These are phyloP conservation scores for Trypanosomatidae sp. DNA, from an alignment of 208 protist genomes.

Conservation along the genomic window DNA sequence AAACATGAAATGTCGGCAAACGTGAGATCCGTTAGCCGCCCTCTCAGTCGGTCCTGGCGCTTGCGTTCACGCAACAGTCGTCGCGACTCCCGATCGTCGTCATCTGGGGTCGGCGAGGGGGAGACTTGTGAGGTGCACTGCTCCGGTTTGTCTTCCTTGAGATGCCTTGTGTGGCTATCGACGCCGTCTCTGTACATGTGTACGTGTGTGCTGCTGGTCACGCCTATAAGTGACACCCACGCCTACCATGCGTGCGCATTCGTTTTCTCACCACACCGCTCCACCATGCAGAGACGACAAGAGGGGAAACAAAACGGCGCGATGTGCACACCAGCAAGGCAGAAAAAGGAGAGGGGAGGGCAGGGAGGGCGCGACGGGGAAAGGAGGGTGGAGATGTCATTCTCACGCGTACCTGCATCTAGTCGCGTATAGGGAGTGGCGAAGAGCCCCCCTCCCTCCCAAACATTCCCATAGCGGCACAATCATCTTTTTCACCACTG, in stretches of 20 bases:
- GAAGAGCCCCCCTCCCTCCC: background rate
- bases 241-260: background rate
- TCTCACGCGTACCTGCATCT: background rate
- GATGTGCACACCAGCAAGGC: background rate
- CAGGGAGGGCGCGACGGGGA: background rate
- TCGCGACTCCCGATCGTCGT: background rate
- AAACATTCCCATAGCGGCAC: background rate
- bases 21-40: slow-evolving; percentile 61
- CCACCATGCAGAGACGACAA: too few species aligned
- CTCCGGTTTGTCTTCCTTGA: slow-evolving; percentile 11
- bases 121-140: slow-evolving; percentile 8
- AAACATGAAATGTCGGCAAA: slow-evolving; percentile 57
- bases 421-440: background rate
- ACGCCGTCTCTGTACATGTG: background rate
- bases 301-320: background rate
- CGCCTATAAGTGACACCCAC: background rate
- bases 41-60: slow-evolving; percentile 52
- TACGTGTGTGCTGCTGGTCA: background rate
- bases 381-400: background rate
- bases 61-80: slow-evolving; percentile 52
- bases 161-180: slow-evolving; percentile 4
- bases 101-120: slow-evolving; percentile 9
- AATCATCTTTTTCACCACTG: background rate
- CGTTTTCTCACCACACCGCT: background rate
- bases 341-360: background rate